phyloP scores from a whole-genome alignment of 1,284 basidiomycete species.

The Cutaneotrichosporon sp. region DNA sequence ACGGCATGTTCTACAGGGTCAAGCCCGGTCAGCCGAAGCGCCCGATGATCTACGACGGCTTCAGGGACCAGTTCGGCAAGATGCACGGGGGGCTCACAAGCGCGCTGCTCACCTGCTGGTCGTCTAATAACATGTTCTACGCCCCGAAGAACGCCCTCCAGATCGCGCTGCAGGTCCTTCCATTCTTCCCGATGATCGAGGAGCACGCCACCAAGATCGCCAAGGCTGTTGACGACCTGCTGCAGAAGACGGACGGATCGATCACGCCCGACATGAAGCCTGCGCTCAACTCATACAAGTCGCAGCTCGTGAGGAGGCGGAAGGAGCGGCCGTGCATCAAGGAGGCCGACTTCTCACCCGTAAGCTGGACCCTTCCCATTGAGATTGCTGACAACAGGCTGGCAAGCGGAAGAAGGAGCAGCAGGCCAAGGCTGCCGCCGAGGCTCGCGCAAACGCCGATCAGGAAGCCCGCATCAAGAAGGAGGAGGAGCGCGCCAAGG shows the following conservation, averaged over 20 bases:
- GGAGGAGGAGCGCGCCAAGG: constrained; percentile 9
- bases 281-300: constrained; percentile 36
- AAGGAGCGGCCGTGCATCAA: constrained; percentile 31
- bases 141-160: constrained; percentile 84
- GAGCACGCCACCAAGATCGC: constrained; percentile 61
- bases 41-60: constrained; percentile 68
- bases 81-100: constrained; percentile 72
- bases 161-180: constrained; percentile 82
- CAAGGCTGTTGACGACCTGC: constrained; percentile 65
- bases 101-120: constrained; percentile 8
- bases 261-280: constrained; percentile 41
- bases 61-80: constrained; percentile 72
- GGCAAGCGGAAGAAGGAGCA: constrained; percentile 6
- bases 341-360: constrained; percentile 30
- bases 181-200: constrained; percentile 75
- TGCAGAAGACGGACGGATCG: constrained; percentile 61
- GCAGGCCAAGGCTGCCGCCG: constrained; percentile 18
- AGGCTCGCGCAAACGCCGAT: constrained; percentile 13
- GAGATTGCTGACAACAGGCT: neutral
- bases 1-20: constrained; percentile 62
- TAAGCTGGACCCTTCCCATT: too few relatives aligned
- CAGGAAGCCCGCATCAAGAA: constrained; percentile 5
- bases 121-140: constrained; percentile 56
- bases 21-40: constrained; percentile 53
- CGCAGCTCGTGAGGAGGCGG: constrained; percentile 35